Conservation (phyloP, 2,329 filamentous ascomycete species). For the Neoscytalidium dimidiatum region DNA sequence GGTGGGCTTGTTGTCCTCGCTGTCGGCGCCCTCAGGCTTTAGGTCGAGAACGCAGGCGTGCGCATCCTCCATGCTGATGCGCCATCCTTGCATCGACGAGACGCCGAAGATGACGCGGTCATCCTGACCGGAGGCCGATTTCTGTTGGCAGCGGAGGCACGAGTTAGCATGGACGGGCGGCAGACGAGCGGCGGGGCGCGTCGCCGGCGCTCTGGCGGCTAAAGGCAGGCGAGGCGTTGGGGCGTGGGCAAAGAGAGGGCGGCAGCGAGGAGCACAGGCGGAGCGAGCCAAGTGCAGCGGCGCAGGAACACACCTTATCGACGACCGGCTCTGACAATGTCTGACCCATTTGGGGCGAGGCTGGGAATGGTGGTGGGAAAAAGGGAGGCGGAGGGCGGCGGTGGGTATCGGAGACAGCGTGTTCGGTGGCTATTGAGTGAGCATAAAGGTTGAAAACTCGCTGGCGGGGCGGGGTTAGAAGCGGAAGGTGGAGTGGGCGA, state of each 20-base stretch:
- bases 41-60: constrained; percentile 90
- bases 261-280: constrained; percentile 23
- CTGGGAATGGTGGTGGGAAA: not conserved
- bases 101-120: constrained; percentile 90
- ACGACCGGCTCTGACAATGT: constrained; percentile 98
- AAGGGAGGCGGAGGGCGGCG: constrained; percentile 13
- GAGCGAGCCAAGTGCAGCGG: constrained; percentile 28
- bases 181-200: not conserved
- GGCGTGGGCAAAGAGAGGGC: not conserved
- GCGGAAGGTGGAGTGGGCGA: constrained; percentile 14
- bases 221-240: constrained; percentile 1
- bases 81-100: constrained; percentile 99
- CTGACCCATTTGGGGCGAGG: constrained; percentile 74
- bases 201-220: not conserved
- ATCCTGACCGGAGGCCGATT: constrained; percentile 88
- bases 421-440: constrained; percentile 18
- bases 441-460: constrained; percentile 21
- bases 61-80: constrained; percentile 99
- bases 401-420: constrained; percentile 18
- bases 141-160: constrained; percentile 51
- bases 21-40: constrained; percentile 59
- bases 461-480: constrained; percentile 19
- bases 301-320: constrained; percentile 74
- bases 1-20: constrained; percentile 56
- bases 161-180: constrained; percentile 7